Evolutionary conservation across 805 yeast genomes (phyloP).

Genomic region (Candida arabinofermentans): DNA sequence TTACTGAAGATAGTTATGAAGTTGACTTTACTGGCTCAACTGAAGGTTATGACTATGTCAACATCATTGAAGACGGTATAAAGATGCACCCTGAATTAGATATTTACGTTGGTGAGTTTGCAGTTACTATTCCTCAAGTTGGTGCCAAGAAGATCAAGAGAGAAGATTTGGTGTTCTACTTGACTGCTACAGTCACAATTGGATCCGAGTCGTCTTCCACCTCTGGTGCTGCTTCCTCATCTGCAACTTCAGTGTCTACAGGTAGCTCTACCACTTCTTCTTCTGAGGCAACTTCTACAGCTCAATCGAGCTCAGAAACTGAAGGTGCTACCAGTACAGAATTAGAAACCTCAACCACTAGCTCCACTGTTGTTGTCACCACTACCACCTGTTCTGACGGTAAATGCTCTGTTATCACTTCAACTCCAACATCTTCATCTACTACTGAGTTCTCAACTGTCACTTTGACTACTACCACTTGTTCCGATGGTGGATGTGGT

Average conservation of each 20-base stretch:
- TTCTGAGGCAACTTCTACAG: neutral
- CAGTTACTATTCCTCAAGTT: neutral
- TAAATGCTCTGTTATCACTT: neutral
- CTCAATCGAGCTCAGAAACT: neutral
- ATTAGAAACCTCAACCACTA: neutral
- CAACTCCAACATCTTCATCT: neutral
- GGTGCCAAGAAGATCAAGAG: neutral
- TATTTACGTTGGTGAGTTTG: neutral
- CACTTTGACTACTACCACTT: neutral
- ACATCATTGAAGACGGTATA: neutral
- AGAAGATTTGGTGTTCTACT: neutral
- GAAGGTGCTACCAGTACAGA: neutral
- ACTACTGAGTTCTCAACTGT: neutral
- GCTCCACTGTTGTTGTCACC: neutral
- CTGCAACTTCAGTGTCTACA: neutral
- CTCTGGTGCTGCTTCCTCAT: neutral
- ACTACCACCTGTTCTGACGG: neutral
- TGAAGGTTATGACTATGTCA: neutral
- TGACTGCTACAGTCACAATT: constrained; percentile 1
- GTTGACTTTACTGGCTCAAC: neutral
- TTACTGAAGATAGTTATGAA: neutral
- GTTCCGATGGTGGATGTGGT: neutral
- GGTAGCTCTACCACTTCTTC: neutral
- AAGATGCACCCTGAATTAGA: neutral
- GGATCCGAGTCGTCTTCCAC: neutral